A percentile compares a stretch with the other conserved stretches of the same genome.
Conservation (phyloP, 352 stramenopile genomes). For the Globisporangium cylindrosporum region DNA sequence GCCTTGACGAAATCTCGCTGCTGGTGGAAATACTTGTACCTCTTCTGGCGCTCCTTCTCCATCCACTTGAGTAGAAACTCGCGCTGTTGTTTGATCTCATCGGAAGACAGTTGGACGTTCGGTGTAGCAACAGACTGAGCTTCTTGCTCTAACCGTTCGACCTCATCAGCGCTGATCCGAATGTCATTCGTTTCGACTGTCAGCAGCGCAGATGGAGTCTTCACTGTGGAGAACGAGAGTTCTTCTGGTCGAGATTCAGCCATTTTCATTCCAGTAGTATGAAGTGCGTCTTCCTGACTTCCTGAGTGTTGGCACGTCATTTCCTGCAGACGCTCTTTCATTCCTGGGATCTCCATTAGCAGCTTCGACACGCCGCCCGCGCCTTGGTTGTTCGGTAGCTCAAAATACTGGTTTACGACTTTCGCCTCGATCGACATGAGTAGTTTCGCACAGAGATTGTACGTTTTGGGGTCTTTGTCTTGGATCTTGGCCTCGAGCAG, state of each 20-base stretch:
- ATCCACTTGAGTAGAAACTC: slow-evolving; percentile 73
- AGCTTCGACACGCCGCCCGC: slow-evolving; percentile 38
- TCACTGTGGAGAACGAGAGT: not conserved
- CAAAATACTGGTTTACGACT: slow-evolving; percentile 78
- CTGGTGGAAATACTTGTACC: slow-evolving; percentile 80
- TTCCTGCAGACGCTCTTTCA: slow-evolving; percentile 44
- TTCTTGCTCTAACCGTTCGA: not conserved
- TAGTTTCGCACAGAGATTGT: slow-evolving; percentile 74
- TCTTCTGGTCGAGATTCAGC: slow-evolving; percentile 12
- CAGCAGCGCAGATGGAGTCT: not conserved
- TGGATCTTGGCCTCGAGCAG: slow-evolving; percentile 74
- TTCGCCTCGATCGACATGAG: slow-evolving; percentile 84
- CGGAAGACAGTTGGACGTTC: not conserved
- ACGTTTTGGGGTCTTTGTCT: slow-evolving; percentile 67
- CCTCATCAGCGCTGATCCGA: not conserved
- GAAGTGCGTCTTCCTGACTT: slow-evolving; percentile 7
- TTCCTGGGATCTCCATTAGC: slow-evolving; percentile 53
- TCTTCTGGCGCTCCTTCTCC: slow-evolving; percentile 72
- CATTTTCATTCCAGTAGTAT: slow-evolving; percentile 5
- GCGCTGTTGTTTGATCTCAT: slow-evolving; percentile 31
- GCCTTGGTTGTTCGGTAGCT: slow-evolving; percentile 34
- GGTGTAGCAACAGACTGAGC: not conserved
- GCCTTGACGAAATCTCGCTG: slow-evolving; percentile 74
- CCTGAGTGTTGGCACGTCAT: slow-evolving; percentile 20
- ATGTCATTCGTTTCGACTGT: slow-evolving; percentile 1